Conservation (phyloP, 352 stramenopile species). For the Phytophthora agathidicida region DNA sequence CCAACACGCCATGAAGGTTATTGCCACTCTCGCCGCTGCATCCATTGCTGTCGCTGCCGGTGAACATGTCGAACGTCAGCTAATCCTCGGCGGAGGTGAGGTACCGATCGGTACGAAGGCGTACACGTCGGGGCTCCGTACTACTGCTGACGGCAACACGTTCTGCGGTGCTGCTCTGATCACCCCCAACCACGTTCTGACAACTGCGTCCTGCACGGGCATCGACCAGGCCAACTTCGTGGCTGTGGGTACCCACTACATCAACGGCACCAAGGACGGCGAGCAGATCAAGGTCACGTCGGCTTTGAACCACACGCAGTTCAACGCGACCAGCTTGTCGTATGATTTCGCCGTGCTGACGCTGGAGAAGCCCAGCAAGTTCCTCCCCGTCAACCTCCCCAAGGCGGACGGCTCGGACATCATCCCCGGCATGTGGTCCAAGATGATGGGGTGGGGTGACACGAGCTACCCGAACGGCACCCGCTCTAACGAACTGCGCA, state of each 20-base stretch:
- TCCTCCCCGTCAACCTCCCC: conserved; percentile 34
- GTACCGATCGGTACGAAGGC: conserved; percentile 40
- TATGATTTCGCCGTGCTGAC: conserved; percentile 49
- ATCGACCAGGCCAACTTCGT: neutral
- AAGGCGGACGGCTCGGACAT: conserved; percentile 30
- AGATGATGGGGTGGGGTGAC: conserved; percentile 38
- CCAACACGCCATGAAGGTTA: conserved; percentile 14
- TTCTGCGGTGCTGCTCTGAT: conserved; percentile 21
- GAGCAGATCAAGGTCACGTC: conserved; percentile 17
- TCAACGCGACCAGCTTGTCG: neutral
- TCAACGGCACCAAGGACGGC: conserved; percentile 24
- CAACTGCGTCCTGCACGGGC: conserved; percentile 9
- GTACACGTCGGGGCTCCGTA: conserved; percentile 33
- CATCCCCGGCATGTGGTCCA: conserved; percentile 29
- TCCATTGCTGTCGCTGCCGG: neutral
- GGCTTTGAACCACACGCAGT: conserved; percentile 8
- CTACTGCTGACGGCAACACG: conserved; percentile 11
- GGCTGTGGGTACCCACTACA: conserved; percentile 20
- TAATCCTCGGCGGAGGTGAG: conserved; percentile 41
- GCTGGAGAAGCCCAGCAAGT: conserved; percentile 38
- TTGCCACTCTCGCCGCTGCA: conserved; percentile 8
- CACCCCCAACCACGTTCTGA: conserved; percentile 14
- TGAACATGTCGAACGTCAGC: conserved; percentile 11
- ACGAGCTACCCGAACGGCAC: conserved; percentile 23
- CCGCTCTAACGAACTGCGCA: conserved; percentile 25